Conservation (phyloP, 139 green algal species). For the Astrephomene gubernaculifera region DNA sequence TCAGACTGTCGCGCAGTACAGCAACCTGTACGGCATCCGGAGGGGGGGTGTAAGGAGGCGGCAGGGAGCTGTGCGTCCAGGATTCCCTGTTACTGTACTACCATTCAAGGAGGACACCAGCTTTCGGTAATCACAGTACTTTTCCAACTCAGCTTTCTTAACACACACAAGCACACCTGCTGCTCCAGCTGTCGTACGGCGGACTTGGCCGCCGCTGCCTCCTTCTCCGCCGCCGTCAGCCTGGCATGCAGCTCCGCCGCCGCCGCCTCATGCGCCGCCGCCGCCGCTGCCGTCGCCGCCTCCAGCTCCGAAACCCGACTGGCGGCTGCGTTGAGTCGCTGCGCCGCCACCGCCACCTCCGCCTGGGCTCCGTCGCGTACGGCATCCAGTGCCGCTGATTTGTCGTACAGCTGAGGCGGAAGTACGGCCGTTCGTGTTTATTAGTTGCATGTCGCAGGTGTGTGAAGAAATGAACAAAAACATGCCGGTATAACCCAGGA, state of each 20-base stretch:
- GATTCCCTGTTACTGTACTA: too few species aligned
- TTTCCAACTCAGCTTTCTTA: too few species aligned
- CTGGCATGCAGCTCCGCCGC: slow-evolving; percentile 11
- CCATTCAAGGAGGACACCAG: too few species aligned
- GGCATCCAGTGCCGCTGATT: slow-evolving; percentile 16
- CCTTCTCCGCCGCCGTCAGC: slow-evolving; percentile 31
- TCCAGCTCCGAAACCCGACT: slow-evolving; percentile 36
- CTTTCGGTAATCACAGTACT: neutral
- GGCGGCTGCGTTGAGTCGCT: slow-evolving; percentile 3
- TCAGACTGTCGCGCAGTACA: slow-evolving; percentile 39
- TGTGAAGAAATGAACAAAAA: too few species aligned
- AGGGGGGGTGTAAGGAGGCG: too few species aligned
- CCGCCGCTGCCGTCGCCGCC: slow-evolving; percentile 2
- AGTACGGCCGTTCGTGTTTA: too few species aligned
- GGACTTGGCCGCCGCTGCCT: neutral
- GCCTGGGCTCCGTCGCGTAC: slow-evolving; percentile 33
- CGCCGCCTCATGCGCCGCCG: neutral
- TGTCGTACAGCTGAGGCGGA: neutral
- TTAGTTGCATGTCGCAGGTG: too few species aligned
- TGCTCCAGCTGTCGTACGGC: slow-evolving; percentile 21
- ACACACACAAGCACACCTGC: slow-evolving; percentile 1
- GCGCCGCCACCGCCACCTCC: slow-evolving; percentile 24
- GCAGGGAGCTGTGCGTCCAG: too few species aligned
- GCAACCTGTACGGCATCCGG: slow-evolving; percentile 19
- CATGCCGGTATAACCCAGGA: too few species aligned